Percentiles rank a stretch among this genome's conserved stretches.
These are phyloP conservation scores for Phytophthora litchii DNA, from an alignment of 352 stramenopile genomes.

Conservation along the genomic window DNA sequence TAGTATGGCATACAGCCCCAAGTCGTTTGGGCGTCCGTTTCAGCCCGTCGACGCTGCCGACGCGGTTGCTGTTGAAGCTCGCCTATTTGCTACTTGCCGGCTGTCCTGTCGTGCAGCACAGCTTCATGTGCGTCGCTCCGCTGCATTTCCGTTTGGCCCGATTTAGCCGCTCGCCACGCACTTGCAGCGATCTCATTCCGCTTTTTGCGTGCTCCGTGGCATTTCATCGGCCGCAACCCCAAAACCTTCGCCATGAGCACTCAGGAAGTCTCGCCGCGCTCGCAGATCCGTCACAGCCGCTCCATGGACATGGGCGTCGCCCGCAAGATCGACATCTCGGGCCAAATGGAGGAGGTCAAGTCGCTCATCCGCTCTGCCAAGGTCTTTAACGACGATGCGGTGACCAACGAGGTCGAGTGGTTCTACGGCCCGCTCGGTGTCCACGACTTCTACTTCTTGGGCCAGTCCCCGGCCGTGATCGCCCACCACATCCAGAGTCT, in stretches of 20 bases:
- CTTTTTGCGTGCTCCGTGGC: conserved; percentile 41
- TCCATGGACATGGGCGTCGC: conserved; percentile 69
- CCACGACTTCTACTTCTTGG: conserved; percentile 87
- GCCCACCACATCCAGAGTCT: conserved; percentile 83
- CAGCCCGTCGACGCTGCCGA: conserved; percentile 20
- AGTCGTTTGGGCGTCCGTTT: background rate
- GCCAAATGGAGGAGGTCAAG: conserved; percentile 76
- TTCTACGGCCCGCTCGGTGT: conserved; percentile 83
- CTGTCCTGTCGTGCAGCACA: conserved; percentile 36
- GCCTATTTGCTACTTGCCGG: conserved; percentile 15
- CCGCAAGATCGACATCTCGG: conserved; percentile 57
- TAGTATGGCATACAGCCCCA: too few relatives aligned
- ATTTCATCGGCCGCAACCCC: conserved; percentile 17
- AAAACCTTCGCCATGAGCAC: conserved; percentile 34
- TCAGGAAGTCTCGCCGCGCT: conserved; percentile 28
- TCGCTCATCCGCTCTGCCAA: conserved; percentile 56
- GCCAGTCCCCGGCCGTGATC: conserved; percentile 65
- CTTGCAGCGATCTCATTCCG: conserved; percentile 26
- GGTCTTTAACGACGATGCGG: conserved; percentile 63
- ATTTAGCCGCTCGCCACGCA: conserved; percentile 10
- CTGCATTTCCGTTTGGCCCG: conserved; percentile 1
- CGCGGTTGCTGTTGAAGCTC: conserved; percentile 42
- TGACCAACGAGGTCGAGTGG: conserved; percentile 78
- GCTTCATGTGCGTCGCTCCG: conserved; percentile 8
- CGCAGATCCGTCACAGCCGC: conserved; percentile 47